Conservation (phyloP, 257 asterid genomes). For the Nemophila menziesii region DNA sequence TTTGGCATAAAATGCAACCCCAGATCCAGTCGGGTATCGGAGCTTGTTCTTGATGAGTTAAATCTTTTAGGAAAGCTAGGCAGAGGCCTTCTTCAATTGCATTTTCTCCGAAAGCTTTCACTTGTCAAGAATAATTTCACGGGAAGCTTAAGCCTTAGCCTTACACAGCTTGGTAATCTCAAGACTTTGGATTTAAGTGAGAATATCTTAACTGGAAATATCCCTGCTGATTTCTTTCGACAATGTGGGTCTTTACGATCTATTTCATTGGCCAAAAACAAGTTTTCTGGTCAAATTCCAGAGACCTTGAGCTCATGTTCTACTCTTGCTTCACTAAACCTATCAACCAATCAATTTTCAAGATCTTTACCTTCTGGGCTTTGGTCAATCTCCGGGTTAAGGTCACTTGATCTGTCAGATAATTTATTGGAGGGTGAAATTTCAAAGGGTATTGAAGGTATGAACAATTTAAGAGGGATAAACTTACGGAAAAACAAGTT, state of each 20-base stretch:
- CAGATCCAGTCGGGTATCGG: constrained; percentile 87
- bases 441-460: constrained; percentile 37
- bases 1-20: constrained; percentile 69
- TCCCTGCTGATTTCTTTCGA: no score
- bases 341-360: constrained; percentile 72
- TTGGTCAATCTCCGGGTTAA: constrained; percentile 63
- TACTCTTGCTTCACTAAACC: constrained; percentile 51
- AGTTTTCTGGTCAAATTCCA: constrained; percentile 62
- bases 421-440: constrained; percentile 59
- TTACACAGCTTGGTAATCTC: constrained; percentile 58
- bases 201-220: no score
- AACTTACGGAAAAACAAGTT: constrained; percentile 43
- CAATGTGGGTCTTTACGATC: no score
- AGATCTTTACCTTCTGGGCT: constrained; percentile 53
- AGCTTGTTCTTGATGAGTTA: constrained; percentile 74
- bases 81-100: no score
- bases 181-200: constrained; percentile 65
- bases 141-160: constrained; percentile 54
- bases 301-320: constrained; percentile 65
- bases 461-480: constrained; percentile 46
- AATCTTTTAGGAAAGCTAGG: constrained; percentile 76
- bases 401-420: constrained; percentile 71
- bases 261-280: constrained; percentile 59
- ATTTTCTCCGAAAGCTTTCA: no score
- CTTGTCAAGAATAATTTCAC: no score